Percentiles rank a stretch among this genome's conserved stretches.
These are phyloP conservation scores for Backusella australiensis DNA, from an alignment of 192 early-diverging fungal species.

Conservation along the genomic window DNA sequence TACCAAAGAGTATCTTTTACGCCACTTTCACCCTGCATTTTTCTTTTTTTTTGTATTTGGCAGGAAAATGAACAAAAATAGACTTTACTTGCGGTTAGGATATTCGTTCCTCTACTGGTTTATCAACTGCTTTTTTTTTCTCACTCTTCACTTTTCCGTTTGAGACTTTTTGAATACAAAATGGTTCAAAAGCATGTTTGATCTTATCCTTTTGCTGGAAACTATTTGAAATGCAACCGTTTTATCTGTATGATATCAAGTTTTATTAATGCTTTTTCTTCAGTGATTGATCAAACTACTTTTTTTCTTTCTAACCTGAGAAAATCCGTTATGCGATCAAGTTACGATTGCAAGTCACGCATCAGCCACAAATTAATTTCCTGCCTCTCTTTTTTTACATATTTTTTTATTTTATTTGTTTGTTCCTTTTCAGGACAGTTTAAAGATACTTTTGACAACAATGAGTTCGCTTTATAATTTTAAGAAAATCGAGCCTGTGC, in stretches of 20 bases:
- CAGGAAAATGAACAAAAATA: not conserved
- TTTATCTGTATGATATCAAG: not conserved
- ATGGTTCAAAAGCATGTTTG: not conserved
- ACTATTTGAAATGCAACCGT: not conserved
- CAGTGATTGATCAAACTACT: not conserved
- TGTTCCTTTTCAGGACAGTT: slow-evolving; percentile 2
- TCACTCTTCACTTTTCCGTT: no score
- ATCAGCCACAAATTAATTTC: not conserved
- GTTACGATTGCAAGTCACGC: not conserved
- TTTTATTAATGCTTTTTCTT: not conserved
- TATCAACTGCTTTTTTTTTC: no score
- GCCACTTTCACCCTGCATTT: not conserved
- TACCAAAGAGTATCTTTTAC: not conserved
- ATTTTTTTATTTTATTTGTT: not conserved
- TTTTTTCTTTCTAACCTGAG: not conserved
- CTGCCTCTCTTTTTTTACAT: not conserved
- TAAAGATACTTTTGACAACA: not conserved
- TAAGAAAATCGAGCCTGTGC: slow-evolving; percentile 95
- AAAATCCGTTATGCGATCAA: not conserved
- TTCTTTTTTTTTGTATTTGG: no score
- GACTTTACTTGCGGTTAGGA: not conserved
- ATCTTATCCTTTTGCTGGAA: not conserved
- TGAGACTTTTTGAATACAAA: no score
- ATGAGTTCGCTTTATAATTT: slow-evolving; percentile 88
- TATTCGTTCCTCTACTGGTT: no score